Base-by-base conservation (phyloP, 192 early-diverging fungal genomes). In the Entomortierella lignicola region DNA sequence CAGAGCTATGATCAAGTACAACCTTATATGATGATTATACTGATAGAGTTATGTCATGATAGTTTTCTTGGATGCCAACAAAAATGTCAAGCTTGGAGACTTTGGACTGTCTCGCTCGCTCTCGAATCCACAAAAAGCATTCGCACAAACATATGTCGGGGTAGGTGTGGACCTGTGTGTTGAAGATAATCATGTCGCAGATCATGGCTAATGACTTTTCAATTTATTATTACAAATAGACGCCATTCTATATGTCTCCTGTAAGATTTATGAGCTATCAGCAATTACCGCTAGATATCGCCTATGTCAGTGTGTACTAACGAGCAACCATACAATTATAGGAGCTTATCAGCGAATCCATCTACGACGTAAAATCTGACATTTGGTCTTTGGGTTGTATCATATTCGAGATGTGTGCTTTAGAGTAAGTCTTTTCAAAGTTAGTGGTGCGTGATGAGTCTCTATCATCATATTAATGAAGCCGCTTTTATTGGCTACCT, bases 171-270 rank as follows among this genome's bases (percentile, higher is more conserved):
- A n/a, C n/a, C n/a, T n/a, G n/a, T n/a, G n/a, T n/a, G 4, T 37
- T 17, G 4, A 4, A 20, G 11, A 18, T 20, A 26, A 31, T 18
- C 27, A 52, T 2, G 8, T 11, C n/a, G 6, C 27, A 52, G 4
- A n/a, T 11, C n/a, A 12, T 52, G 2, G 30, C 31, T 51, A n/a
- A 32, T n/a, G 17, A 15, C 50, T 51, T 26, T 44, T 48, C 8
- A 8, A 43, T 47, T 60, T 30, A 8, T 60, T 27, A 4, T 30
- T 1, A 62, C 10, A 18, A 26, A 12, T 72, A 83, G 77, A 94
- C 92, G 4, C 92, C 92, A 3, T 94, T 85, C 61, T 94, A 94
- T 80, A 94, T 94, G 92, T 91, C 89, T 23, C 92, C 92, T 13
- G 89, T 90, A 88, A 66, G 63, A 21, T 15, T 52, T 34, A 29